Evolutionary conservation across 495 filamentous ascomycete species (phyloP).

Genomic region (Talaromyces borbonicus): DNA sequence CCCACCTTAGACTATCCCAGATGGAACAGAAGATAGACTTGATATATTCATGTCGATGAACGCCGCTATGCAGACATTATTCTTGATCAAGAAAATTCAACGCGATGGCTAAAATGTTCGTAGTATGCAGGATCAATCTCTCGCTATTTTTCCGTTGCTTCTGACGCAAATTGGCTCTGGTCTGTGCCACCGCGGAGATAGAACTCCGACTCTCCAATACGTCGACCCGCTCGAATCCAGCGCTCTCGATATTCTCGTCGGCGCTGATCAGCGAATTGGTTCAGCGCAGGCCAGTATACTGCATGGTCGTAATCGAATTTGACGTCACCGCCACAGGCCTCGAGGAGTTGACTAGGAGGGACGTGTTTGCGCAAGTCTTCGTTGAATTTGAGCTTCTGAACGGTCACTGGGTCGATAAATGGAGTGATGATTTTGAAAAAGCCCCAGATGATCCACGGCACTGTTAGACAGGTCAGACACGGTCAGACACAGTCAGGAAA

Average conservation of each 20-base stretch:
- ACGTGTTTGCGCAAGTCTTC: slow-evolving; percentile 72
- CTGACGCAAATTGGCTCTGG: slow-evolving; percentile 23
- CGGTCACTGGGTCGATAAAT: slow-evolving; percentile 89
- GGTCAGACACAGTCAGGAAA: slow-evolving; percentile 4
- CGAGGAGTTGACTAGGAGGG: slow-evolving; percentile 68
- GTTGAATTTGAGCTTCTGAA: slow-evolving; percentile 91
- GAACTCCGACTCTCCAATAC: slow-evolving; percentile 72
- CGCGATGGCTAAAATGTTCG: no score
- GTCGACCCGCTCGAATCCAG: slow-evolving; percentile 71
- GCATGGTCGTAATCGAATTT: slow-evolving; percentile 84
- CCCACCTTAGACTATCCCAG: no score
- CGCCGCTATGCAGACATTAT: no score
- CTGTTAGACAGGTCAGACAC: slow-evolving; percentile 28
- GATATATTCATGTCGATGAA: no score
- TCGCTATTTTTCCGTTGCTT: no score
- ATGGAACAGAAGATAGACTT: no score
- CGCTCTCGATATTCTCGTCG: slow-evolving; percentile 48
- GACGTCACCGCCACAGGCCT: slow-evolving; percentile 40
- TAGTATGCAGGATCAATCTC: no score
- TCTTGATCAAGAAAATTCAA: no score
- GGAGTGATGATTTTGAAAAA: slow-evolving; percentile 95
- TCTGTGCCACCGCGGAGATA: slow-evolving; percentile 60
- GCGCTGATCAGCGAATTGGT: slow-evolving; percentile 52
- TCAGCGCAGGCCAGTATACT: slow-evolving; percentile 80
- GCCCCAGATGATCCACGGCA: slow-evolving; percentile 76